Conservation (phyloP, 2,329 filamentous ascomycete genomes). For the Sarocladium oryzae region DNA sequence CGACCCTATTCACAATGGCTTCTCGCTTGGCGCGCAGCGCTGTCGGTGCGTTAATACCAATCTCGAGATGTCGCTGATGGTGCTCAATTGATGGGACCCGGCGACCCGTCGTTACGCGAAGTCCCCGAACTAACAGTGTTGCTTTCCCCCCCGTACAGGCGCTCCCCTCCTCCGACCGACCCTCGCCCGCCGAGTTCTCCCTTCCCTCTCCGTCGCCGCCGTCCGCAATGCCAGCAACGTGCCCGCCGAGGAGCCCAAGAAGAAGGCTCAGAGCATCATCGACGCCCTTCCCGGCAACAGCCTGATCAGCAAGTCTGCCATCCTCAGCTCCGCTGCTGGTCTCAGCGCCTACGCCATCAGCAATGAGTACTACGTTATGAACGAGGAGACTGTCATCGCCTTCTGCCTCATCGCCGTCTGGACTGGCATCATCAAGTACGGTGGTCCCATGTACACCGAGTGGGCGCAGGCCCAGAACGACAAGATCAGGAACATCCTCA, state of each 20-base stretch:
- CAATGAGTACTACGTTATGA: constrained; percentile 99
- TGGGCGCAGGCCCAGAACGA: constrained; percentile 86
- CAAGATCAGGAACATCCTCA: constrained; percentile 93
- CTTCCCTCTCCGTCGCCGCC: constrained; percentile 64
- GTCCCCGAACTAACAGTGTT: constrained; percentile 12
- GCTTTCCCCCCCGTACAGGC: constrained; percentile 48
- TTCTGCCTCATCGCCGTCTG: constrained; percentile 92
- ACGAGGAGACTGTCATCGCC: constrained; percentile 95
- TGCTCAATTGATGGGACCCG: constrained; percentile 4
- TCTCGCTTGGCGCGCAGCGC: constrained; percentile 94
- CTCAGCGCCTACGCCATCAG: constrained; percentile 91
- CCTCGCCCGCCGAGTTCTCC: constrained; percentile 67
- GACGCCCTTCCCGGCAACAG: constrained; percentile 89
- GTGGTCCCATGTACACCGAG: constrained; percentile 83
- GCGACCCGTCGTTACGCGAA: not conserved
- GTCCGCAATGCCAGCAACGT: constrained; percentile 69
- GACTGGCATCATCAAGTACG: constrained; percentile 86
- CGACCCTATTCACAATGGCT: constrained; percentile 73
- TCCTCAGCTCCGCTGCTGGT: constrained; percentile 88
- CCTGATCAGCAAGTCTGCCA: constrained; percentile 91
- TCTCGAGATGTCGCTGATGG: not conserved
- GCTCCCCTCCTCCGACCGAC: constrained; percentile 84
- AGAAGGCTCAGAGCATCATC: constrained; percentile 93
- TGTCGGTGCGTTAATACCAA: constrained; percentile 63
- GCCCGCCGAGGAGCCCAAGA: constrained; percentile 83